Percentiles rank a stretch among this genome's conserved stretches.
Conservation (phyloP, 2,329 filamentous ascomycete species). For the Fusarium sp. region DNA sequence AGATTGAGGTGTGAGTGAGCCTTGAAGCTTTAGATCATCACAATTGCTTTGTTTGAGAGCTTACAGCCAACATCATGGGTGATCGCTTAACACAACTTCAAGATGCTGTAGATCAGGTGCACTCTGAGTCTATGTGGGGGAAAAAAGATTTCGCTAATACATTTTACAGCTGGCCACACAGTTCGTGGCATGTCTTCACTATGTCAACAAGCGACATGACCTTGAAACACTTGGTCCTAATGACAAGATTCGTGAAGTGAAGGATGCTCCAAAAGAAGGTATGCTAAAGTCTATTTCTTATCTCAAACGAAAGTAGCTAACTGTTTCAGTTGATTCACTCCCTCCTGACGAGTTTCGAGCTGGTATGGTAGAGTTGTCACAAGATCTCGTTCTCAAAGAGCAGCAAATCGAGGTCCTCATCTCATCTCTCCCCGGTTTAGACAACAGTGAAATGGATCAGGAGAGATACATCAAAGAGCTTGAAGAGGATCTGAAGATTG, state of each 20-base stretch:
- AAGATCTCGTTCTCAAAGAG: slow-evolving; percentile 81
- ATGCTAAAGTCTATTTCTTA: background rate
- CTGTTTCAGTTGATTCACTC: slow-evolving; percentile 67
- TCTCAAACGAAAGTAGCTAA: background rate
- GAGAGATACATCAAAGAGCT: slow-evolving; percentile 73
- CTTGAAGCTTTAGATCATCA: background rate
- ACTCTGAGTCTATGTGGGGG: too few species aligned
- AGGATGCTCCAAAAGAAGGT: slow-evolving; percentile 67
- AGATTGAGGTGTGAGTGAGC: background rate
- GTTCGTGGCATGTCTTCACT: slow-evolving; percentile 75
- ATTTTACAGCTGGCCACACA: slow-evolving; percentile 70
- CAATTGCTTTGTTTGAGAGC: slow-evolving; percentile 2
- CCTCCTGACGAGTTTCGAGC: slow-evolving; percentile 73
- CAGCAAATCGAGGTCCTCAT: slow-evolving; percentile 86
- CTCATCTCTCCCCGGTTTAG: slow-evolving; percentile 78
- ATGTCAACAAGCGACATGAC: slow-evolving; percentile 76
- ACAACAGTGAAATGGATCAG: slow-evolving; percentile 83
- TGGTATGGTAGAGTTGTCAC: slow-evolving; percentile 77
- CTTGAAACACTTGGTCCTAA: slow-evolving; percentile 68
- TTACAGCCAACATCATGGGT: slow-evolving; percentile 63
- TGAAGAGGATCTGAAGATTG: slow-evolving; percentile 72
- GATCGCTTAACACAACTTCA: slow-evolving; percentile 87
- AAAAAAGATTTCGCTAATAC: slow-evolving; percentile 10
- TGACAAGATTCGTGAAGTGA: slow-evolving; percentile 70
- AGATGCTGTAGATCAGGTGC: slow-evolving; percentile 84